Evolutionary conservation across 108 stramenopile genomes (phyloP), one percentile per base, ranked within the genome.

Genomic region (Cyclotella kingstonii): DNA sequence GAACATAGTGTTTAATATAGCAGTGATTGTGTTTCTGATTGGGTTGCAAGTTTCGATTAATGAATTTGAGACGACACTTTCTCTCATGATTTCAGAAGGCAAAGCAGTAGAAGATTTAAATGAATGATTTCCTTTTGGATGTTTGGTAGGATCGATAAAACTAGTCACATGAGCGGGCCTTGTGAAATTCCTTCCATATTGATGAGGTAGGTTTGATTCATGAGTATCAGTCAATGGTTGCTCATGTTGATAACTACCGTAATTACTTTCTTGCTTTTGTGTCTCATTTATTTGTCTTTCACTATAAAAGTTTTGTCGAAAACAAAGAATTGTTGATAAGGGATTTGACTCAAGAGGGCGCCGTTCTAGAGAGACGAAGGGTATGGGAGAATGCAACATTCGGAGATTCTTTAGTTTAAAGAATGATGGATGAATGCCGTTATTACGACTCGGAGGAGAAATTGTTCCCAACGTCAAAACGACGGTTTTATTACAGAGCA

Each of bases 101-200:
- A 19, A 47, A 38, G 9, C 55, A 27, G 4, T 42, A 15, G 39
- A 27, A 5, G 28, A 17, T 57, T 10, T 31, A 4, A 1, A 17
- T 34, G 33, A 1, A 35, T 28, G 35, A 22, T 35, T 8, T 36
- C 34, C 35, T n/a, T n/a, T n/a, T n/a, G n/a, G n/a, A 19, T 40
- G 38, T 14, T 42, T 41, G 41, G 39, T 57, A 12, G 55, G 40
- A 57, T 57, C 55, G n/a, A 41, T n/a, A 42, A 57, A 41, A 2
- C 40, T 57, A 3, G 21, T 26, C 17, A 12, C 40, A 19, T 14
- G 40, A 5, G 39, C 25, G 5, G 55, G 42, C 1, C 2, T 35
- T 27, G 55, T 41, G 26, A 14, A 27, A 42, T 57, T 57, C 15
- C 22, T 42, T 28, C 42, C 41, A 9, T 42, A 26, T 2, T 41